A percentile compares a stretch with the other conserved stretches of the same genome.
Conservation (phyloP, 495 filamentous ascomycete species). For the Aspergillus funiculosus region DNA sequence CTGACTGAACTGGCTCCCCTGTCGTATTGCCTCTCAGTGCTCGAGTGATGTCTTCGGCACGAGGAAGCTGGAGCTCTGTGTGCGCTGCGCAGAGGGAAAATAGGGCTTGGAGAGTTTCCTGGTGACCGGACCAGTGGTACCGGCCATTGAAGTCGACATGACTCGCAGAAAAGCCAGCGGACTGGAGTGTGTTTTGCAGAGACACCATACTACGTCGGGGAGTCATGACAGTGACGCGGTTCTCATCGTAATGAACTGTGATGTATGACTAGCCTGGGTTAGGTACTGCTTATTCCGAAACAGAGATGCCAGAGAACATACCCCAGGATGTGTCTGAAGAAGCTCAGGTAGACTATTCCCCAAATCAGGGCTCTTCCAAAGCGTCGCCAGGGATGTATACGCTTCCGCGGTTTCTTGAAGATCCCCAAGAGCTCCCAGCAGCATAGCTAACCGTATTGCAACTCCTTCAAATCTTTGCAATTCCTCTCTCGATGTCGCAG, state of each 20-base stretch:
- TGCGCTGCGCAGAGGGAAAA: constrained; percentile 10
- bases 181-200: constrained; percentile 25
- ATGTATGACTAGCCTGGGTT: constrained; percentile 15
- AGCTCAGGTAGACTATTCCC: background rate
- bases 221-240: constrained; percentile 21
- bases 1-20: background rate
- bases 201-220: constrained; percentile 2
- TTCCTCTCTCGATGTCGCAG: constrained; percentile 16
- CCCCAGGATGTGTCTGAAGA: constrained; percentile 10
- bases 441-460: constrained; percentile 34
- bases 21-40: constrained; percentile 27
- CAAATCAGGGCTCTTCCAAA: constrained; percentile 11
- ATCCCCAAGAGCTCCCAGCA: constrained; percentile 40
- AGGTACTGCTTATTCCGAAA: constrained; percentile 6
- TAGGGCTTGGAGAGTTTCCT: constrained; percentile 5
- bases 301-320: constrained; percentile 22
- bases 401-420: constrained; percentile 28
- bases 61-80: constrained; percentile 30
- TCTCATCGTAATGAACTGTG: constrained; percentile 18
- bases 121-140: constrained; percentile 18
- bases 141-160: constrained; percentile 20
- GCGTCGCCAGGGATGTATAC: constrained; percentile 20
- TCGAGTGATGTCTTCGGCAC: constrained; percentile 27
- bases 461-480: constrained; percentile 33
- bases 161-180: constrained; percentile 29